Evolutionary conservation across 2,329 filamentous ascomycete genomes (phyloP), one percentile per base, ranked within the genome.

Genomic region (Periconia digitata): DNA sequence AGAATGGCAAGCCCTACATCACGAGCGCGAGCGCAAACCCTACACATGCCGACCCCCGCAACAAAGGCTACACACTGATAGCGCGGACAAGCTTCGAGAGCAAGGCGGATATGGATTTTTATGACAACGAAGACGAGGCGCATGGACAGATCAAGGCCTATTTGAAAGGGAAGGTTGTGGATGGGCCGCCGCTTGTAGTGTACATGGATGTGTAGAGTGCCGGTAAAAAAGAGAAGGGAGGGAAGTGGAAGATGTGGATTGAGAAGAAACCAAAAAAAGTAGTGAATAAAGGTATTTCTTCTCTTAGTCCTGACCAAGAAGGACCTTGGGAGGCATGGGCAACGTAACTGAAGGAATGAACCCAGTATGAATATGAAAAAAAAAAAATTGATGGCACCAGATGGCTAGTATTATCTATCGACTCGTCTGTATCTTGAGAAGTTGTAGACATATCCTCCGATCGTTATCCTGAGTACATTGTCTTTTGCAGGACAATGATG

Each of bases 1-100:
- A 90, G 87, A 80, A 87, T 59, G 86, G 85, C 53, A 84, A 87
- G 65, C 84, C 84, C 1, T 90, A 90, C 67, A 87, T 90, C 55
- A 70, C 84, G 38, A 76, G 77, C 48, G 74, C 82, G 8, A 74
- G 70, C n/a, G 84, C 80, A 13, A 80, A 80, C 24, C 68, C 73
- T 18, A 76, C 80, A 8, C 72, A 82, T 53, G 74, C 79, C 8
- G 84, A 87, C 58, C 73, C 79, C 16, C 81, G 85, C 23, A 78
- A 76, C 56, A 80, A 86, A 67, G 86, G 85, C 37, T 89, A 79
- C 74, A 89, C 84, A 7, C 61, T 89, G 44, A 77, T 82, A 15
- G 81, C 80, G 41, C 80, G 84, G 66, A 84, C 80, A 35, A 79
- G 81, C 40, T 90, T 90, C 63, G 78, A 79, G 39, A 84, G 72